phyloP scores from a whole-genome alignment of 768 basidiomycete genomes.

The Lactifluus volemus region DNA sequence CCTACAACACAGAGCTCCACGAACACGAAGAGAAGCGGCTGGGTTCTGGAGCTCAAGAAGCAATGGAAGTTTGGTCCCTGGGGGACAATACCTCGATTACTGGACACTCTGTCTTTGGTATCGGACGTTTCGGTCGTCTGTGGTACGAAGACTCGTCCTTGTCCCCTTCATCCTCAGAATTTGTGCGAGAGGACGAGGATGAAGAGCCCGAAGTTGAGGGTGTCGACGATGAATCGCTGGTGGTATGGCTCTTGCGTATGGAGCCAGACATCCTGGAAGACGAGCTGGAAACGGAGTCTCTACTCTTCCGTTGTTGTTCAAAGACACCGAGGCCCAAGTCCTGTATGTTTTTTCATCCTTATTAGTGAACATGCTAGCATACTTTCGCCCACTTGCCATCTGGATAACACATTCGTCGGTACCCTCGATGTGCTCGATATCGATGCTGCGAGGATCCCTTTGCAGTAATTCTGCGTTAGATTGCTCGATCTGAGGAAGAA shows the following conservation, averaged over 20 bases:
- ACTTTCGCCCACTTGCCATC: constrained; percentile 36
- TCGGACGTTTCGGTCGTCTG: neutral
- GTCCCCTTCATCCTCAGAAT: neutral
- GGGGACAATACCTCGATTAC: constrained; percentile 5
- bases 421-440: constrained; percentile 55
- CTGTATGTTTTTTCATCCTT: constrained; percentile 1
- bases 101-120: constrained; percentile 1
- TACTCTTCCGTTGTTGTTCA: constrained; percentile 17
- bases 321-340: constrained; percentile 24
- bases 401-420: constrained; percentile 50
- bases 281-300: constrained; percentile 16
- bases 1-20: neutral
- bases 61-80: neutral
- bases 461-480: constrained; percentile 48
- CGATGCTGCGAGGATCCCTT: constrained; percentile 47
- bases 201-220: neutral
- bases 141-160: neutral
- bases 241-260: neutral
- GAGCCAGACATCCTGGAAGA: constrained; percentile 6
- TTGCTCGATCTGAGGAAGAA: constrained; percentile 57
- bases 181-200: neutral
- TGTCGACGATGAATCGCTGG: neutral
- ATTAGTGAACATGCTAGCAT: neutral
- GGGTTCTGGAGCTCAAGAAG: neutral
- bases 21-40: neutral